These are phyloP conservation scores for Vitis hybrid DNA, from an alignment of 177 flowering plant genomes.

Conservation along the genomic window DNA sequence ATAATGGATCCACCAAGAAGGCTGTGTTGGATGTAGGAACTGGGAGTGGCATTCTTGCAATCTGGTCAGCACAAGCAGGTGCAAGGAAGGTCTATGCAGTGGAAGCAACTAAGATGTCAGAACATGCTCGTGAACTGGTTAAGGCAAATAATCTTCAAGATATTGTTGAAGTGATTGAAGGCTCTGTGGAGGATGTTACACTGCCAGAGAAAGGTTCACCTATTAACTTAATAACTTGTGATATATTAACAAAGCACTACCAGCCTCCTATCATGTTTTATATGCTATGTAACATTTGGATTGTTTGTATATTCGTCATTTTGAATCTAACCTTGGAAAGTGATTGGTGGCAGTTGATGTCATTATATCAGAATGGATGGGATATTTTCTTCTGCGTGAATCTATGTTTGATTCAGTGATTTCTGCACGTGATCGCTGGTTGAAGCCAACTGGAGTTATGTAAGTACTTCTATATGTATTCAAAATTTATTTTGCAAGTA, in stretches of 20 bases:
- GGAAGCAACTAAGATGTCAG: slow-evolving; percentile 95
- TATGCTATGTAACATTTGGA: background rate
- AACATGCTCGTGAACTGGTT: slow-evolving; percentile 81
- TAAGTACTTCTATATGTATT: slow-evolving; percentile 31
- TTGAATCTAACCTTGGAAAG: background rate
- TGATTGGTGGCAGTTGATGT: slow-evolving; percentile 70
- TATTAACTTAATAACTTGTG: background rate
- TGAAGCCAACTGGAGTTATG: slow-evolving; percentile 88
- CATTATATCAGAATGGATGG: slow-evolving; percentile 99
- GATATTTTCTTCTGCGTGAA: slow-evolving; percentile 93
- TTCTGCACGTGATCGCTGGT: slow-evolving; percentile 94
- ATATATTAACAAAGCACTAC: background rate
- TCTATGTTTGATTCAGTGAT: slow-evolving; percentile 99
- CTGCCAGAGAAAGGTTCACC: slow-evolving; percentile 86
- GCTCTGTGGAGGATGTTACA: slow-evolving; percentile 79
- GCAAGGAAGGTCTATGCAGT: slow-evolving; percentile 98
- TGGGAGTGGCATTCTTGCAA: slow-evolving; percentile 97
- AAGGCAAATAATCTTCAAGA: slow-evolving; percentile 66
- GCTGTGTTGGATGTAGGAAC: slow-evolving; percentile 97
- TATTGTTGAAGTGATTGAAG: slow-evolving; percentile 93
- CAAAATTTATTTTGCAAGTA: no score
- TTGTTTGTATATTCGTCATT: background rate
- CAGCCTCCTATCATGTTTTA: background rate
- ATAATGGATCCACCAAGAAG: slow-evolving; percentile 39
- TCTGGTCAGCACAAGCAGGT: slow-evolving; percentile 98